Percentiles rank a stretch among this genome's conserved stretches.
Evolutionary conservation across 2,329 filamentous ascomycete genomes (phyloP).

Genomic region (Ascochyta lentis): DNA sequence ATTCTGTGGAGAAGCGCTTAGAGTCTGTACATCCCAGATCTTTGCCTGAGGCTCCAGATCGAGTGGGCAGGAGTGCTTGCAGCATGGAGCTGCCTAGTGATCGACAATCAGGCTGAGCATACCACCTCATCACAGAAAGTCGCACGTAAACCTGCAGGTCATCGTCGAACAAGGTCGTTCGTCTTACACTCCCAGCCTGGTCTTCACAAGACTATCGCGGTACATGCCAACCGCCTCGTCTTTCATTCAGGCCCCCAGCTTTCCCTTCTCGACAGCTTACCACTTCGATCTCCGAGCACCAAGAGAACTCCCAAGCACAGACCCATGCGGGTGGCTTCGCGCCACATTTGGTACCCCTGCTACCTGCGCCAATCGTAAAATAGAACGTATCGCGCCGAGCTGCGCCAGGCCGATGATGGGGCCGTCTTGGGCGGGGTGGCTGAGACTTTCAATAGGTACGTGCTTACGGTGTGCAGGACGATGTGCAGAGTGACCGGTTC

Average conservation of each 20-base stretch:
- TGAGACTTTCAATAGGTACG: conserved; percentile 20
- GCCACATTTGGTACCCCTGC: conserved; percentile 2
- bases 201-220: not conserved
- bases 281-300: not conserved
- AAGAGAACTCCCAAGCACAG: not conserved
- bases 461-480: conserved; percentile 7
- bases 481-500: conserved; percentile 7
- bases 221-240: not conserved
- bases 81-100: conserved; percentile 8
- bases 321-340: conserved; percentile 10
- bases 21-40: not conserved
- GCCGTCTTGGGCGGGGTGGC: conserved; percentile 6
- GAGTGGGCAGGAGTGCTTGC: not conserved
- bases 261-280: not conserved
- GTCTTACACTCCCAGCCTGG: not conserved
- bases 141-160: not conserved
- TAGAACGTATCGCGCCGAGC: conserved; percentile 3
- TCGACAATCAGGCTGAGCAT: not conserved
- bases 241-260: not conserved
- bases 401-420: conserved; percentile 7
- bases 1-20: not conserved
- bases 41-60: not conserved
- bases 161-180: not conserved
- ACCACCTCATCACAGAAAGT: not conserved
- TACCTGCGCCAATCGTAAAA: conserved; percentile 14